These are phyloP conservation scores for Lasiosphaeria miniovina DNA, from an alignment of 495 filamentous ascomycete species.

Conservation along the genomic window DNA sequence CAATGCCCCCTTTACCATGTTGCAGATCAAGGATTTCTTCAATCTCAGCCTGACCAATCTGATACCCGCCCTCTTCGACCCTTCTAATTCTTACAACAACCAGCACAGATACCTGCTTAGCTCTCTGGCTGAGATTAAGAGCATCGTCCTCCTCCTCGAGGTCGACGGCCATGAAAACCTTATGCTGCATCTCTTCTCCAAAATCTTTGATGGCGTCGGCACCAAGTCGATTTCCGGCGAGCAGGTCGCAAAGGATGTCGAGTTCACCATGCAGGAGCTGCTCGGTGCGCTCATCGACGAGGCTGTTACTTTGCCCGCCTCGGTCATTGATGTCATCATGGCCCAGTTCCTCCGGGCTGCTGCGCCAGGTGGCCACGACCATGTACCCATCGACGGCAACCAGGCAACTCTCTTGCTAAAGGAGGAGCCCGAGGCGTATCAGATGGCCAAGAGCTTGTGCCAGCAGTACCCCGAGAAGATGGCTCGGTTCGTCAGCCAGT, in stretches of 20 bases:
- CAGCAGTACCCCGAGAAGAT: constrained; percentile 89
- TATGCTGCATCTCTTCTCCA: constrained; percentile 74
- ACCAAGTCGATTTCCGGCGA: constrained; percentile 73
- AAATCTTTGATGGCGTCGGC: constrained; percentile 90
- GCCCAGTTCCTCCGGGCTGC: constrained; percentile 91
- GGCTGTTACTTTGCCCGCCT: constrained; percentile 68
- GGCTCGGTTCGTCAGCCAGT: constrained; percentile 88
- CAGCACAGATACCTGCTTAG: constrained; percentile 88
- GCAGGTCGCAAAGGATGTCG: constrained; percentile 81
- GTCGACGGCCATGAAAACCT: constrained; percentile 74
- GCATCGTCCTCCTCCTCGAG: constrained; percentile 89
- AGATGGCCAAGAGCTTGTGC: constrained; percentile 93
- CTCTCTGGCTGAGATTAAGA: constrained; percentile 89
- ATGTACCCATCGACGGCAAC: constrained; percentile 36
- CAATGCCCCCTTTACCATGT: constrained; percentile 86
- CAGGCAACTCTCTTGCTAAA: constrained; percentile 79
- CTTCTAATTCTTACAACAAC: constrained; percentile 84
- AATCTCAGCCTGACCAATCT: constrained; percentile 79
- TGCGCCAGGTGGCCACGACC: constrained; percentile 51
- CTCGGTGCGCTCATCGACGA: constrained; percentile 87
- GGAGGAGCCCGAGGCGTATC: constrained; percentile 86
- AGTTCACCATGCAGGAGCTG: constrained; percentile 84
- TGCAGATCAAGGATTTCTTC: constrained; percentile 96
- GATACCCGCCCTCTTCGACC: constrained; percentile 81
- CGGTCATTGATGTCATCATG: constrained; percentile 90